Base-by-base conservation (phyloP, 2,329 filamentous ascomycete species). In the Aspergillus ustus region DNA sequence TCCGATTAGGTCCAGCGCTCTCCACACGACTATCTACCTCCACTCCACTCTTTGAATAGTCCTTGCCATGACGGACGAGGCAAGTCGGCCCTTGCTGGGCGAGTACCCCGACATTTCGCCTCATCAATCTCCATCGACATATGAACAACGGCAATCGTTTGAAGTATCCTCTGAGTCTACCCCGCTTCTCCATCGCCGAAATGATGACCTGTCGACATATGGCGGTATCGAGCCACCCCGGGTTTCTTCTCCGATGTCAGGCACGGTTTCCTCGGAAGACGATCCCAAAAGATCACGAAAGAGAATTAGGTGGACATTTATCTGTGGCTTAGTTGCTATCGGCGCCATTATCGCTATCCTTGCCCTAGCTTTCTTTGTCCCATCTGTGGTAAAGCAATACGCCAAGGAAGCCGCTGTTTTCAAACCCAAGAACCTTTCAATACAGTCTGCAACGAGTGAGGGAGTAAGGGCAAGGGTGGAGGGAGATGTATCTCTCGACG, bases 301-400 rank as follows among this genome's bases (percentile, higher is more conserved):
- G 25, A 66, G 69, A 28, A 80, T 82, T 66, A 82, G 88, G 79
- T 96, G 92, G 92, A 89, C 92, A 8, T 82, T 96, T 43, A 90
- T 93, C 31, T 86, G 97, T 63, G 68, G 84, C 1, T 60, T 90
- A 2, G 79, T 98, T 8, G 90, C 85, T 28, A 22, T 70, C 52
- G 67, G 86, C 1, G 70, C 88, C 7, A 82, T 89, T 6, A 69
- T 94, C 22, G 74, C 83, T 29, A 92, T 96, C 68, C 88, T 97
- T 61, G 78, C 90, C 17, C 80, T 94, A 59, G 92, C 89, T 17
- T 97, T 97, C 78, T 85, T 96, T 57, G 86, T 90, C 0, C 93
- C 94, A 2, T 88, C 90, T 17, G 87, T 89, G 7, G 87, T 96
- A 11, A 88, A 96, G 77, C 86, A 92, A 73, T 99, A 99, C 77